Percentiles rank a stretch among this genome's conserved stretches.
phyloP scores from a whole-genome alignment of 2,329 filamentous ascomycete species.

The Aspergillus udagawae region DNA sequence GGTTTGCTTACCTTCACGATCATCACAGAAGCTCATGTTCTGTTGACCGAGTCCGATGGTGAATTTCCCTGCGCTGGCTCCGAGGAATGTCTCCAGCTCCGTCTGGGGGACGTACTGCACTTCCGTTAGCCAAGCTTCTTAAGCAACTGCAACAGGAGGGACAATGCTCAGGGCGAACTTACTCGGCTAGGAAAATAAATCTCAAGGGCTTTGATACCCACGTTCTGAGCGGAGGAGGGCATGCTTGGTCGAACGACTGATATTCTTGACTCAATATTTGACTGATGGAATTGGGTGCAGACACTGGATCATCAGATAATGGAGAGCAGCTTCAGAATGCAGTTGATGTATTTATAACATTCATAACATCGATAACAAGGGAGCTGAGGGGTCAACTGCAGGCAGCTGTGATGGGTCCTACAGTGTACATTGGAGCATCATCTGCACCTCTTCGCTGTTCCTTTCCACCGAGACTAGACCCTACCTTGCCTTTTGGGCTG shows the following conservation, averaged over 20 bases:
- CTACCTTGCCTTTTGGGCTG: background rate
- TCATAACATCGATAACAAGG: background rate
- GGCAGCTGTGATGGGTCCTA: background rate
- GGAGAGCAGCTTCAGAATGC: background rate
- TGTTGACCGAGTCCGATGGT: slow-evolving; percentile 88
- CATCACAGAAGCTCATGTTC: slow-evolving; percentile 89
- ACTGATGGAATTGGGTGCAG: background rate
- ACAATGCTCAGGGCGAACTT: slow-evolving; percentile 31
- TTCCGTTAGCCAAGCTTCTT: slow-evolving; percentile 10
- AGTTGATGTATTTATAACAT: background rate
- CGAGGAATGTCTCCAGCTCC: slow-evolving; percentile 82
- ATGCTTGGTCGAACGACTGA: slow-evolving; percentile 40
- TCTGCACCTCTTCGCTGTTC: background rate
- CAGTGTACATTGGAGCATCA: background rate
- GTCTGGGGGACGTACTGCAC: slow-evolving; percentile 74
- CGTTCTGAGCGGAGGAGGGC: slow-evolving; percentile 75
- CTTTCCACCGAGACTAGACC: background rate
- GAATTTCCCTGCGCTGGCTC: slow-evolving; percentile 77
- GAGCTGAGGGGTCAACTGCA: background rate
- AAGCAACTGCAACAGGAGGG: background rate
- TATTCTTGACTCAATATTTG: background rate
- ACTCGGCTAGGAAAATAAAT: slow-evolving; percentile 86
- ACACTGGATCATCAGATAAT: background rate
- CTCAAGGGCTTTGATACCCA: slow-evolving; percentile 91
- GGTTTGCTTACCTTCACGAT: slow-evolving; percentile 71